Base-by-base conservation (phyloP, 2,329 filamentous ascomycete genomes). In the Zasmidium citrigriseum region DNA sequence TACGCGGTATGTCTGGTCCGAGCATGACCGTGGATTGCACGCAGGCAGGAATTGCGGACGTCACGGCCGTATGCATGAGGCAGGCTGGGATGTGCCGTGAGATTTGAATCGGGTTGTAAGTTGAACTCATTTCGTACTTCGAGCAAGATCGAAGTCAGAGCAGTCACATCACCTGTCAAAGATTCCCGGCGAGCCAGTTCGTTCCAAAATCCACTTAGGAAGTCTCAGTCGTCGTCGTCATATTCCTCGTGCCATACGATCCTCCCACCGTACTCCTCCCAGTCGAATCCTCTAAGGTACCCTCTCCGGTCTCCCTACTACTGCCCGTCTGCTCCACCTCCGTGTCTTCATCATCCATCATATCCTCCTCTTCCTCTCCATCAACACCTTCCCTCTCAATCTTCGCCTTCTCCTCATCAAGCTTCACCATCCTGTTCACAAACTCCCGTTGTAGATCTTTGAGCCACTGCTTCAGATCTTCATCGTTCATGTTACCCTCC, bases 401-500 rank as follows among this genome's bases (percentile, higher is more conserved):
- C 27, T 50, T 51, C 27, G 21, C 52, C 34, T n/a, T 69, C 54
- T 79, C 75, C n/a, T 70, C 70, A 46, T 90, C 85, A 24, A 92
- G 83, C 1, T 80, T 81, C 21, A 84, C 81, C 90, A 96, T 93
- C 7, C 84, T 79, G 3, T 80, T 66, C 7, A 89, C 81, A 68
- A 96, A 96, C 54, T 96, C 90, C 50, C 82, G 82, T 70, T 93
- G 90, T 12, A 95, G 73, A 60, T 82, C 82, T 55, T 76, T 78
- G 46, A 95, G 73, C 82, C 90, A 92, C 46, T 76, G 78, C 20
- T 78, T 76, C 25, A 96, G 75, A 0, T 84, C 80, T 1, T 82
- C 80, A 0, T 87, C 85, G 27, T 88, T 80, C 79, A 93, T 87
- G 0, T 78, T 80, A 0, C 88, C 87, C 16, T 85, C 79, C 1